A percentile compares a stretch with the other conserved stretches of the same genome.
Conservation (phyloP, 106 monocot genomes). For the Dendrobium huoshanense region DNA sequence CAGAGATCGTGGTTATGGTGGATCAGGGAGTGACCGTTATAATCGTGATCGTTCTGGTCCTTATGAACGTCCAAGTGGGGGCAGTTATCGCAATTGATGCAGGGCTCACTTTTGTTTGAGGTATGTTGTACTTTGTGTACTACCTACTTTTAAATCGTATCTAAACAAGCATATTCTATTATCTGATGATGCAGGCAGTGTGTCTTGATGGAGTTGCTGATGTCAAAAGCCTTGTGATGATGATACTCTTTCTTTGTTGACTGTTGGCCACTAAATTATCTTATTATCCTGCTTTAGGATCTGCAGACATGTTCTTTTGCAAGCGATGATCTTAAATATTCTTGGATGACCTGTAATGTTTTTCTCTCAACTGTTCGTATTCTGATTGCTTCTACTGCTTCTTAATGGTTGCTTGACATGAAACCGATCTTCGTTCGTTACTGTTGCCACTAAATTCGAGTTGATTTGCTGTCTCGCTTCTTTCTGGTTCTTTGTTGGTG, state of each 20-base stretch:
- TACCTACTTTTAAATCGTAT: too few relatives aligned
- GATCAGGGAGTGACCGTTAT: conserved; percentile 56
- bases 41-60: conserved; percentile 88
- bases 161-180: too few relatives aligned
- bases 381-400: conserved; percentile 6
- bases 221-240: neutral
- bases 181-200: neutral
- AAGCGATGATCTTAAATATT: neutral
- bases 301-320: neutral
- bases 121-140: neutral
- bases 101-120: conserved; percentile 5
- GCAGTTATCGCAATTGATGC: conserved; percentile 38
- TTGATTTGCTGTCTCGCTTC: neutral
- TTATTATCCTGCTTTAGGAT: neutral
- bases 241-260: neutral
- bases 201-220: neutral
- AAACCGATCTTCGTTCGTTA: neutral
- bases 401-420: neutral
- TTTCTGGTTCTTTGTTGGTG: neutral
- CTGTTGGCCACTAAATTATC: neutral
- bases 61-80: conserved; percentile 68
- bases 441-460: neutral
- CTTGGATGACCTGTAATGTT: neutral
- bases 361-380: neutral
- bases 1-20: conserved; percentile 52